A percentile compares a stretch with the other conserved stretches of the same genome.
Evolutionary conservation across 805 yeast species (phyloP).

Genomic region (Clavispora asparagi): DNA sequence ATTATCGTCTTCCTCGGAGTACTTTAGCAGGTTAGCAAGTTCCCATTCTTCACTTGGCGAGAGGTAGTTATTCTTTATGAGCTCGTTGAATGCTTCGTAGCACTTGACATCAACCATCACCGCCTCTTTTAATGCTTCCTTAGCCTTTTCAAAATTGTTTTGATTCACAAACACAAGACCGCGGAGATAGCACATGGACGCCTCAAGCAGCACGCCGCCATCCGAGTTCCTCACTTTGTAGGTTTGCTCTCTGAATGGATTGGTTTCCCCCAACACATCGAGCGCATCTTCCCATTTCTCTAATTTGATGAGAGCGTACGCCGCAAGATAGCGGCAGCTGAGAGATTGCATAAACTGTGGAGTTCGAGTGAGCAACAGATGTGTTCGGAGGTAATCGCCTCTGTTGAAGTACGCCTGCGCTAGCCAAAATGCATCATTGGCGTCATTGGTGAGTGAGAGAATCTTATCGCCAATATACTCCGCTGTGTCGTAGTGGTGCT

Average conservation of each 20-base stretch:
- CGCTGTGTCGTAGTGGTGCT: conserved; percentile 87
- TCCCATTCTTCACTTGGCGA: conserved; percentile 89
- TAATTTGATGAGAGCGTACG: conserved; percentile 64
- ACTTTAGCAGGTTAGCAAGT: conserved; percentile 56
- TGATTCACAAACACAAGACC: conserved; percentile 81
- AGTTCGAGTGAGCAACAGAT: conserved; percentile 56
- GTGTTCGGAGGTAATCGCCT: conserved; percentile 75
- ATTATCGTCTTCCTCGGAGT: conserved; percentile 71
- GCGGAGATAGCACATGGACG: conserved; percentile 79
- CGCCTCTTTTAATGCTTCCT: conserved; percentile 83
- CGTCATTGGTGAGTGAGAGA: conserved; percentile 73
- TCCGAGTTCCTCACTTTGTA: conserved; percentile 49
- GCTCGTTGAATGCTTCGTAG: conserved; percentile 84
- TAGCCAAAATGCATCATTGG: conserved; percentile 94
- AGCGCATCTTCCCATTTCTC: conserved; percentile 86
- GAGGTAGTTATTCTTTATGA: conserved; percentile 65
- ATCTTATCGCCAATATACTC: conserved; percentile 90
- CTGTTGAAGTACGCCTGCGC: conserved; percentile 82
- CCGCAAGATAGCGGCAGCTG: conserved; percentile 77
- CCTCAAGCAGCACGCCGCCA: conserved; percentile 83
- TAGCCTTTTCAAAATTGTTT: conserved; percentile 80
- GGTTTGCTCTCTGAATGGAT: conserved; percentile 55
- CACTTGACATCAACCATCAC: conserved; percentile 84
- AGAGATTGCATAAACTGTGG: conserved; percentile 54
- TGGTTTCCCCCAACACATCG: conserved; percentile 75